Evolutionary conservation across 768 basidiomycete genomes (phyloP).

Genomic region (Termitomyces heimii): DNA sequence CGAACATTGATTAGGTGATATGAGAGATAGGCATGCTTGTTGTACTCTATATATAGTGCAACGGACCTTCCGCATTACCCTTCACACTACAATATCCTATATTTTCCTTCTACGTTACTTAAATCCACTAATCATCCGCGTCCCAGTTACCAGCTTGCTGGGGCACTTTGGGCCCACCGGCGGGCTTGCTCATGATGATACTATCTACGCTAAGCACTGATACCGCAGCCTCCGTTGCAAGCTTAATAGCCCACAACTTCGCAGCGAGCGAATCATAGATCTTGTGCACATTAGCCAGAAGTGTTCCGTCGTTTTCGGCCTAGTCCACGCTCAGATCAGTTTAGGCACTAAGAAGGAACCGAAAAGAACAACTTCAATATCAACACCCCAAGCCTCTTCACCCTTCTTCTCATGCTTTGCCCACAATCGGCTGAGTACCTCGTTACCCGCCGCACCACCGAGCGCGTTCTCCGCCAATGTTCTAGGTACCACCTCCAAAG

Average conservation of each 20-base stretch:
- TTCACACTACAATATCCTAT: not conserved
- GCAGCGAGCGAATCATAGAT: constrained; percentile 37
- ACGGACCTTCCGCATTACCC: not conserved
- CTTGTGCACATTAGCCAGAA: not conserved
- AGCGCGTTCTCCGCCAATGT: not conserved
- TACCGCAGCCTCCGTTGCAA: constrained; percentile 90
- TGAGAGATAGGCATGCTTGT: too few species aligned
- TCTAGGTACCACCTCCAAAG: not conserved
- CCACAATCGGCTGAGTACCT: not conserved
- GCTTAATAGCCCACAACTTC: constrained; percentile 83
- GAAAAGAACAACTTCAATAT: not conserved
- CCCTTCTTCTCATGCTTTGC: not conserved
- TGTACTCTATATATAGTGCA: too few species aligned
- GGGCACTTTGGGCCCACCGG: constrained; percentile 82
- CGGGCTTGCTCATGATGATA: constrained; percentile 41
- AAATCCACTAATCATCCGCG: not conserved
- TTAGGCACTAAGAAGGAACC: not conserved
- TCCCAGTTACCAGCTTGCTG: not conserved
- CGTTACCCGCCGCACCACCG: not conserved
- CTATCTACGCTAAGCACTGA: constrained; percentile 22
- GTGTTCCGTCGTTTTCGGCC: not conserved
- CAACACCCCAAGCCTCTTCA: not conserved
- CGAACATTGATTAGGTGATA: too few species aligned
- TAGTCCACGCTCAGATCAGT: not conserved
- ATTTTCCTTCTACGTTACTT: not conserved